Conservation (phyloP, 345 rosid genomes). For the Laguncularia racemosa region DNA sequence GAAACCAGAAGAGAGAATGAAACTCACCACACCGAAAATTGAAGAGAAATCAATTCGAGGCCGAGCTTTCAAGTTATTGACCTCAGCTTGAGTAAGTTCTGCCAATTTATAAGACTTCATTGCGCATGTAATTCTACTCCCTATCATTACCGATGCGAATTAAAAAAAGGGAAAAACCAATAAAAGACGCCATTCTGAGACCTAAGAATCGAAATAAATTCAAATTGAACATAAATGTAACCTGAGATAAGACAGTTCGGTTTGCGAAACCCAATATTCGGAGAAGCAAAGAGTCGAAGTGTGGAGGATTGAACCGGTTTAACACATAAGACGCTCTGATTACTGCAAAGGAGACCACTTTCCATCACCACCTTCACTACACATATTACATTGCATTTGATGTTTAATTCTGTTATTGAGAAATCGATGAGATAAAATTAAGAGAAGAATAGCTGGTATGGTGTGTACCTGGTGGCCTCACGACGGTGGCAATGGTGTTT, state of each 20-base stretch:
- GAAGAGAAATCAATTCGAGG: constrained; percentile 83
- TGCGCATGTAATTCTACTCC: constrained; percentile 29
- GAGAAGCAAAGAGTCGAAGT: background rate
- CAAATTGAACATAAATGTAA: background rate
- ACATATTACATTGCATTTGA: too few species aligned
- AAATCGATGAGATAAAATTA: too few species aligned
- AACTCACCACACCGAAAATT: constrained; percentile 49
- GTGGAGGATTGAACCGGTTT: constrained; percentile 13
- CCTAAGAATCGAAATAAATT: background rate
- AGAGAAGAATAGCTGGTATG: too few species aligned
- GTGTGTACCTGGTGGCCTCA: too few species aligned
- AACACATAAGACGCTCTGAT: constrained; percentile 12
- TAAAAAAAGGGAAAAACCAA: background rate
- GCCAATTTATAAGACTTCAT: constrained; percentile 79
- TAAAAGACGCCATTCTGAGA: background rate
- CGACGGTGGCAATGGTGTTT: too few species aligned
- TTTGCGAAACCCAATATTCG: background rate
- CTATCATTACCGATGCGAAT: constrained; percentile 11
- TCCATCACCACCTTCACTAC: constrained; percentile 25
- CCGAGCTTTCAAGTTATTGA: constrained; percentile 58
- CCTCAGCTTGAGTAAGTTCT: constrained; percentile 47
- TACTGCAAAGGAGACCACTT: constrained; percentile 14
- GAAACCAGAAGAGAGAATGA: background rate
- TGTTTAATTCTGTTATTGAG: too few species aligned
- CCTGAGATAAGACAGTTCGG: background rate